A percentile compares a stretch with the other conserved stretches of the same genome.
Evolutionary conservation across 2,329 filamentous ascomycete species (phyloP).

Genomic region (Tricladium varicosporioides): DNA sequence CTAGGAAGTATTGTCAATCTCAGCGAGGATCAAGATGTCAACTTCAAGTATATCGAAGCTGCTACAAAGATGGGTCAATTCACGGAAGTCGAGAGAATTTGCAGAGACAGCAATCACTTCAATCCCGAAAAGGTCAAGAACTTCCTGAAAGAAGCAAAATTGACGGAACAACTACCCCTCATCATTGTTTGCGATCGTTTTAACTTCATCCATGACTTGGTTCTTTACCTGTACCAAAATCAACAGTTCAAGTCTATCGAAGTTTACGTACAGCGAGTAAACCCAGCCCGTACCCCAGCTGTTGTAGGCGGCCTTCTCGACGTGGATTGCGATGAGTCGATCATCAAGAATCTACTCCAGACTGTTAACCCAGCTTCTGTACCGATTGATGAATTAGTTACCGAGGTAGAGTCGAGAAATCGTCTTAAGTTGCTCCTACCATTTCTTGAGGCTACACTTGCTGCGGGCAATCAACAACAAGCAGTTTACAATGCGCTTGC

Average conservation of each 20-base stretch:
- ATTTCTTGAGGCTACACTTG: conserved; percentile 90
- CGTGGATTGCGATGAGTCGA: conserved; percentile 93
- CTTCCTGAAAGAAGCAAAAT: conserved; percentile 93
- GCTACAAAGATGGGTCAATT: conserved; percentile 92
- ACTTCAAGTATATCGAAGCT: conserved; percentile 99
- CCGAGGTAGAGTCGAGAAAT: conserved; percentile 94
- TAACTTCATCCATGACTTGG: conserved; percentile 96
- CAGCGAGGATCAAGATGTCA: conserved; percentile 90
- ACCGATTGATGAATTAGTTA: conserved; percentile 90
- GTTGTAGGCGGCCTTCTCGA: conserved; percentile 92
- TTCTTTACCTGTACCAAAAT: conserved; percentile 96
- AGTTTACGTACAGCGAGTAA: conserved; percentile 95
- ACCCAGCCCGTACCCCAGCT: conserved; percentile 84
- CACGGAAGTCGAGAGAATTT: conserved; percentile 95
- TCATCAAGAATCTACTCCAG: conserved; percentile 87
- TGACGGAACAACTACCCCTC: conserved; percentile 88
- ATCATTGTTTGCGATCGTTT: conserved; percentile 99
- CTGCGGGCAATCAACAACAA: conserved; percentile 89
- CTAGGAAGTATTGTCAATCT: conserved; percentile 97
- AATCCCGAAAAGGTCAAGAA: conserved; percentile 98
- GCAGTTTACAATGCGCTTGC: conserved; percentile 96
- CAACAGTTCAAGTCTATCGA: conserved; percentile 99
- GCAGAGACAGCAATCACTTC: conserved; percentile 86
- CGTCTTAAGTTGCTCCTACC: conserved; percentile 91
- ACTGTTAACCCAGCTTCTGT: conserved; percentile 84